These are phyloP conservation scores for Sphaerulina musiva DNA, from an alignment of 2,329 filamentous ascomycete genomes.

Conservation along the genomic window DNA sequence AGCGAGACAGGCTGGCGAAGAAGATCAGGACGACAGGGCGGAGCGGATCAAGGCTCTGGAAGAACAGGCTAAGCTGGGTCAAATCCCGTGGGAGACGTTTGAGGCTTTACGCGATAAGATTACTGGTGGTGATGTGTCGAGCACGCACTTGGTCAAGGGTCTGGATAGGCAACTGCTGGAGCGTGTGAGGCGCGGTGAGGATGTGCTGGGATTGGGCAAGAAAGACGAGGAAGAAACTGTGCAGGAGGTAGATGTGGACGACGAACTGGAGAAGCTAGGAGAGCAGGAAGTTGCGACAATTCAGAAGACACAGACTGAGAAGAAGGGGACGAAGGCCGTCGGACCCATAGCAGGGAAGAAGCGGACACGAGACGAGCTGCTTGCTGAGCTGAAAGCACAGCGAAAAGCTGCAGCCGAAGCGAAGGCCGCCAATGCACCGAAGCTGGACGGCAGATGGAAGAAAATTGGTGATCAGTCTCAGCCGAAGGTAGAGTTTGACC, in stretches of 20 bases:
- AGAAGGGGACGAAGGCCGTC: conserved; percentile 45
- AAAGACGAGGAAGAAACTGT: conserved; percentile 25
- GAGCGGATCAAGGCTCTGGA: conserved; percentile 71
- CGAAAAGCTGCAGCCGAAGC: conserved; percentile 41
- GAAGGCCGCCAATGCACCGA: conserved; percentile 42
- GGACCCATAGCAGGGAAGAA: conserved; percentile 42
- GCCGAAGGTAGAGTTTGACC: conserved; percentile 52
- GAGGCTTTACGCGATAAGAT: conserved; percentile 69
- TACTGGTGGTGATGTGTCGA: conserved; percentile 69
- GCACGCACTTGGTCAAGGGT: conserved; percentile 85
- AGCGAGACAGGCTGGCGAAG: conserved; percentile 47
- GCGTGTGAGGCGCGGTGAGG: conserved; percentile 61
- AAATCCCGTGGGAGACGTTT: conserved; percentile 76
- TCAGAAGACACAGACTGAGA: conserved; percentile 51
- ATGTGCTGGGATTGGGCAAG: conserved; percentile 40
- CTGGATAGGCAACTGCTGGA: conserved; percentile 77
- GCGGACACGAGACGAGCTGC: conserved; percentile 53
- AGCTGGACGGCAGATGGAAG: conserved; percentile 34
- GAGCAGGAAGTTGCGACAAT: conserved; percentile 64
- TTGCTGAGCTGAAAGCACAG: conserved; percentile 54
- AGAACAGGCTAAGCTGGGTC: conserved; percentile 70
- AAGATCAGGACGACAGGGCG: conserved; percentile 52
- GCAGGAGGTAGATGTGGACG: conserved; percentile 34
- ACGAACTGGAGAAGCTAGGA: conserved; percentile 48
- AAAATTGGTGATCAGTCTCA: conserved; percentile 45